phyloP scores from a whole-genome alignment of 2,329 filamentous ascomycete species.

The Fusarium sp. region DNA sequence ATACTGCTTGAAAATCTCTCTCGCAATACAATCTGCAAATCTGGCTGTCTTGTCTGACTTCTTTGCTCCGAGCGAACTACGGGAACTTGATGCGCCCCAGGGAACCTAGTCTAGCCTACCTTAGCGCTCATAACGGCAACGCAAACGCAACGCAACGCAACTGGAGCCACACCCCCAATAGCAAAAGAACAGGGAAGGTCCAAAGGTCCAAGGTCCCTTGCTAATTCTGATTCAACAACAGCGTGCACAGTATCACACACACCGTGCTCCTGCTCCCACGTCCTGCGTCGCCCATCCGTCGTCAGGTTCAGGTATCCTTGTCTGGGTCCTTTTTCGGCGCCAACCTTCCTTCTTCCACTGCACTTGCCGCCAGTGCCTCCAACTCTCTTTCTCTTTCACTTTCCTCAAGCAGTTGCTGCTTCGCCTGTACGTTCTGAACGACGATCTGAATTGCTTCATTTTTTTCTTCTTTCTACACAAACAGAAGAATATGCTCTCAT shows the following conservation, averaged over 20 bases:
- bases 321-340: slow-evolving; percentile 39
- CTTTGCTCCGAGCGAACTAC: slow-evolving; percentile 28
- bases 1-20: not conserved
- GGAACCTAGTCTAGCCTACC: slow-evolving; percentile 14
- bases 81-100: slow-evolving; percentile 34
- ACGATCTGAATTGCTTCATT: slow-evolving; percentile 48
- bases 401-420: slow-evolving; percentile 45
- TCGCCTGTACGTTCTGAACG: slow-evolving; percentile 44
- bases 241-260: slow-evolving; percentile 15
- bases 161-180: slow-evolving; percentile 37
- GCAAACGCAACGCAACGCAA: slow-evolving; percentile 16
- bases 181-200: not conserved
- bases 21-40: not conserved
- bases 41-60: not conserved
- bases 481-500: slow-evolving; percentile 47
- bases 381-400: slow-evolving; percentile 43
- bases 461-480: slow-evolving; percentile 28
- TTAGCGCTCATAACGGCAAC: slow-evolving; percentile 7
- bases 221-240: slow-evolving; percentile 6
- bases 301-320: slow-evolving; percentile 25
- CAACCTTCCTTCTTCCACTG: slow-evolving; percentile 38
- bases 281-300: slow-evolving; percentile 1
- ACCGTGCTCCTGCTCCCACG: slow-evolving; percentile 12
- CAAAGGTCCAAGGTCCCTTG: slow-evolving; percentile 17
- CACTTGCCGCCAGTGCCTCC: slow-evolving; percentile 33